Evolutionary conservation across 805 yeast species (phyloP), one percentile per base, ranked within the genome.

Genomic region (Maudiozyma serrabonitensis): DNA sequence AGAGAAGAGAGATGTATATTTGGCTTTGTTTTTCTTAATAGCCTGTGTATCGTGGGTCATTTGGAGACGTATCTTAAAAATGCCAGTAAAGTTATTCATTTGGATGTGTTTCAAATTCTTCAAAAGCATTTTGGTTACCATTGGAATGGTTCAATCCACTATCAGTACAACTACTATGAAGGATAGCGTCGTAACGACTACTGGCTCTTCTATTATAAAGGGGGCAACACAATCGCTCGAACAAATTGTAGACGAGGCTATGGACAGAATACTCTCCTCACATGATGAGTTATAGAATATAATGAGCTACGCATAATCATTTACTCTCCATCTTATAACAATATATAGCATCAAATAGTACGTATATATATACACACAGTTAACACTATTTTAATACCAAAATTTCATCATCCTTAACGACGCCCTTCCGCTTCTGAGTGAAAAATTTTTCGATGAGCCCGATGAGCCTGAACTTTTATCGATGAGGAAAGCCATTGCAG

Each of bases 101-200:
- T 67, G 69, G 69, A 23, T 65, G 12, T 45, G 58, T 43, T 67
- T 67, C 56, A 59, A 59, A 28, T 63, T 66, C 43, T 66, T 74
- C 54, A 78, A 74, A 53, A 62, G 60, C 3, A 55, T 64, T 4
- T 48, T 67, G 34, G 46, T 54, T 9, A 46, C 64, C 2, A 44
- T 60, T 1, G 69, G 69, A 7, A 49, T 64, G 11, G 58, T 59
- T 5, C 53, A 52, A 35, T 48, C 47, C 18, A 41, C 40, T 9
- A 25, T 49, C 5, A 19, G 51, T 2, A 26, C 49, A 16, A 12
- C 50, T 7, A 19, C 43, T 1, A 13, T 23, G 16, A 23, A 16
- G 8, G 9, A 12, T 4, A 13, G 13, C 7, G 46, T 16, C 8
- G 19, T 15, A 1, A 6, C 32, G 3, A 42, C 37, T 25, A 32